Evolutionary conservation across 2,329 filamentous ascomycete species (phyloP), one percentile per base, ranked within the genome.

Genomic region (Mycosphaerella sp.): DNA sequence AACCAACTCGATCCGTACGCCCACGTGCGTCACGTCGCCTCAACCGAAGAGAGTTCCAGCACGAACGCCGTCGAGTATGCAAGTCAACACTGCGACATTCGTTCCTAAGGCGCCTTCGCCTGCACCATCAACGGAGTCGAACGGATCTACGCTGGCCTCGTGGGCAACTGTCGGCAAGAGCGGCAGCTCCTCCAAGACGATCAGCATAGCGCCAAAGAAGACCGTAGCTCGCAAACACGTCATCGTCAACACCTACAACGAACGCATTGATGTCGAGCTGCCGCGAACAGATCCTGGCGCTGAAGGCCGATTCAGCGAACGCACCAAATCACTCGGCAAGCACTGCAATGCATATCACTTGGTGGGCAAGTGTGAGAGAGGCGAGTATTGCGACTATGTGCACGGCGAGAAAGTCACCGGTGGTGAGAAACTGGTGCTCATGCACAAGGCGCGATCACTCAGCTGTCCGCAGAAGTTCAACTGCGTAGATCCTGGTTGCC

Each of bases 151-250:
- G 49, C 13, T 49, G 49, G 42, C 53, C 58, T 54, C 62, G 6
- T 60, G 73, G 72, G 72, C 67, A 1, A 66, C 64, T n/a, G 65
- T 75, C 12, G 71, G 71, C 41, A 74, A 74, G 49, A 58, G 49
- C 12, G 63, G 57, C n/a, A 59, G 50, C 2, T 46, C 47, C 18
- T 61, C 63, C 25, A 70, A 71, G 46, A 70, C 44, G 35, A 69
- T 73, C 52, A 68, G 67, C 28, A 71, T 75, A 41, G 68, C 68
- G 4, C 48, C 59, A 0, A 62, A 61, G 43, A 68, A 67, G 42
- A 39, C 53, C n/a, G 30, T 58, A 18, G 59, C 59, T 45, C 67
- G 60, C 30, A 68, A 63, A 63, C 65, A 56, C 57, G 66, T 72
- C 42, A 64, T 73, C 37, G 68, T 70, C 50, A 76, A 76, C 54